Base-by-base conservation (phyloP, 768 basidiomycete species). In the Tylopilus vinaceipallidus region DNA sequence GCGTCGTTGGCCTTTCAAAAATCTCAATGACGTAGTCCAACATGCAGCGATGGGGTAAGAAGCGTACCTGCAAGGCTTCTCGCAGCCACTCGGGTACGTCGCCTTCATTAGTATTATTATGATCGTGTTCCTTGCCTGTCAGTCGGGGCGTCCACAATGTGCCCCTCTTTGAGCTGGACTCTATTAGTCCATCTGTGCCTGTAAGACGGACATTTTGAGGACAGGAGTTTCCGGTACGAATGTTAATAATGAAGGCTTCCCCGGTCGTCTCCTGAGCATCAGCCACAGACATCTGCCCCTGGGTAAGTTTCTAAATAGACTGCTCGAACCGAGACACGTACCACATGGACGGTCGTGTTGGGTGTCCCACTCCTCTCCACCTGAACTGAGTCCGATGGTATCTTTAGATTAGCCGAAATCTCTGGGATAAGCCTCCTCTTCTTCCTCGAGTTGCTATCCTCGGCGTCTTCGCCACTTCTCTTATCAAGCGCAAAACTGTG, bases 171-270 rank as follows among this genome's bases (percentile, higher is more conserved):
- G 49, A 45, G 34, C 20, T 39, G 46, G 34, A 30, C 36, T 50
- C 46, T 19, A 42, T 48, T 47, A 47, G 50, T 42, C 23, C 49
- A 42, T 53, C 44, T 36, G 34, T 34, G 32, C 30, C 47, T 30
- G 49, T 27, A 45, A 34, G 57, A 50, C 34, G 52, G 30, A 53
- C 53, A 22, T 56, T 53, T 52, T 65, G 68, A 26, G 68, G 69
- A 64, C 75, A 74, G 8, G 86, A 89, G 62, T 88, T 82, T 10
- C 88, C 87, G 10, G 86, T 88, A 44, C 80, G 75, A n/a, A 65
- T 61, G 60, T 93, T 81, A 14, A 91, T 68, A n/a, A 79, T 49
- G 59, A 83, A 86, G 3, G 64, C 68, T 61, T 82, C 71, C 13
- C 80, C 76, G 5, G 83, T 86, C 13, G 24, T 42, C 49, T 49